A percentile compares a stretch with the other conserved stretches of the same genome.
phyloP scores from a whole-genome alignment of 2,329 filamentous ascomycete species.

The Chalaropsis thielavioides region DNA sequence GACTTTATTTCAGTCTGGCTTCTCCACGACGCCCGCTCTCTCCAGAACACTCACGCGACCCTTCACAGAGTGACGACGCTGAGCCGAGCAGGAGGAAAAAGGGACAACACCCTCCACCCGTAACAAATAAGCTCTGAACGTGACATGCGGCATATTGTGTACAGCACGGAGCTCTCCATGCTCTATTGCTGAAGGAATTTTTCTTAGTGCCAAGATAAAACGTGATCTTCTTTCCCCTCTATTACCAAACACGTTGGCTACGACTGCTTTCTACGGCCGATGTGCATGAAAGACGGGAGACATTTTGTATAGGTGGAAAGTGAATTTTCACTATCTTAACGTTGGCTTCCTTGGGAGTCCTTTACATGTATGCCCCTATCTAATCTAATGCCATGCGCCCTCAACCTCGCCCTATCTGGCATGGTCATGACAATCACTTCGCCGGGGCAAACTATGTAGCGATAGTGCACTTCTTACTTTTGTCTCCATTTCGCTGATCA shows the following conservation, averaged over 20 bases:
- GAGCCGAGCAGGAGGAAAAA: neutral
- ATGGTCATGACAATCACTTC: neutral
- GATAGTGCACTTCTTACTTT: neutral
- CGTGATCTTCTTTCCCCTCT: slow-evolving; percentile 27
- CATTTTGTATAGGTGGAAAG: no score
- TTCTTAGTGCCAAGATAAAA: slow-evolving; percentile 40
- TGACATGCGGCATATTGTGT: slow-evolving; percentile 41
- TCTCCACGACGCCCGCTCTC: neutral
- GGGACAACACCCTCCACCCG: neutral
- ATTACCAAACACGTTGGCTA: slow-evolving; percentile 45
- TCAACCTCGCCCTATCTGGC: neutral
- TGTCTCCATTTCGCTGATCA: neutral
- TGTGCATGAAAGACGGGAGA: slow-evolving; percentile 43
- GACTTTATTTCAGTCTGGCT: neutral
- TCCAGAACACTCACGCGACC: neutral
- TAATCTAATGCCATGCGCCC: neutral
- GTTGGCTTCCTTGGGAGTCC: no score
- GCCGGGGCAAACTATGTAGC: neutral
- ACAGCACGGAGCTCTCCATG: slow-evolving; percentile 40
- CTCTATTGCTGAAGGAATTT: slow-evolving; percentile 42
- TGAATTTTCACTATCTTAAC: slow-evolving; percentile 1
- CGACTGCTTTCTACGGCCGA: slow-evolving; percentile 26
- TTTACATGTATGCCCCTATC: neutral
- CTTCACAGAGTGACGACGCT: neutral
- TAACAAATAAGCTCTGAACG: neutral